These are phyloP conservation scores for Bothriochloa decipiens DNA, from an alignment of 176 grass and related monocot species.

Conservation along the genomic window DNA sequence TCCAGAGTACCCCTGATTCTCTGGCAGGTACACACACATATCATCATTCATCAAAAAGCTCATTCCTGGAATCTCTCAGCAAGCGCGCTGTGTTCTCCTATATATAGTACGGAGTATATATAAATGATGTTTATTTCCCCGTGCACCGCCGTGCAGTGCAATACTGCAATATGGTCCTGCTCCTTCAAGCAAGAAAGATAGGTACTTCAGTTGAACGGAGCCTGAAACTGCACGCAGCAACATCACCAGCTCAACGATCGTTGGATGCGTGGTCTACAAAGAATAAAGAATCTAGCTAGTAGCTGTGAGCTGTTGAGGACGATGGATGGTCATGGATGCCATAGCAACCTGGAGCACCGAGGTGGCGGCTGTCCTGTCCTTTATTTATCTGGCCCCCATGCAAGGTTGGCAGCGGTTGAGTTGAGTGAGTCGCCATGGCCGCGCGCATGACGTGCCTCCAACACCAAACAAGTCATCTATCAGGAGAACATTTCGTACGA, in stretches of 20 bases:
- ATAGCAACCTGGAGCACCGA: constrained; percentile 35
- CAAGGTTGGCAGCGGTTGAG: constrained; percentile 38
- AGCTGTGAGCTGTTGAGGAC: not conserved
- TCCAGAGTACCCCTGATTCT: constrained; percentile 11
- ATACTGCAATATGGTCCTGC: too few relatives aligned
- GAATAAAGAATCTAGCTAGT: not conserved
- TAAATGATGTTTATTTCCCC: not conserved
- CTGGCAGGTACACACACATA: not conserved
- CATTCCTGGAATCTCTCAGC: constrained; percentile 3
- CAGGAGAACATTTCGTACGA: not conserved
- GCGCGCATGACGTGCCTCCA: constrained; percentile 6
- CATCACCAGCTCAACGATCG: not conserved
- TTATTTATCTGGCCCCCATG: constrained; percentile 9
- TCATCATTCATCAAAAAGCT: not conserved
- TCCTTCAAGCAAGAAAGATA: not conserved
- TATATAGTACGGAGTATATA: not conserved
- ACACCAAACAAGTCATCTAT: not conserved
- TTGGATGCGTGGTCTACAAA: not conserved
- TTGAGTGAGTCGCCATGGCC: not conserved
- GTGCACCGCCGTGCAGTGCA: not conserved
- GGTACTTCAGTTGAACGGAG: too few relatives aligned
- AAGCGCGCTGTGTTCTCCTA: not conserved
- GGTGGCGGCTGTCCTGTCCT: constrained; percentile 23
- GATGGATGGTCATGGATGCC: not conserved
- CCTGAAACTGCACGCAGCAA: not conserved